Base-by-base conservation (phyloP, 176 grass and related monocot species). In the Ampelocalamus luodianensis region DNA sequence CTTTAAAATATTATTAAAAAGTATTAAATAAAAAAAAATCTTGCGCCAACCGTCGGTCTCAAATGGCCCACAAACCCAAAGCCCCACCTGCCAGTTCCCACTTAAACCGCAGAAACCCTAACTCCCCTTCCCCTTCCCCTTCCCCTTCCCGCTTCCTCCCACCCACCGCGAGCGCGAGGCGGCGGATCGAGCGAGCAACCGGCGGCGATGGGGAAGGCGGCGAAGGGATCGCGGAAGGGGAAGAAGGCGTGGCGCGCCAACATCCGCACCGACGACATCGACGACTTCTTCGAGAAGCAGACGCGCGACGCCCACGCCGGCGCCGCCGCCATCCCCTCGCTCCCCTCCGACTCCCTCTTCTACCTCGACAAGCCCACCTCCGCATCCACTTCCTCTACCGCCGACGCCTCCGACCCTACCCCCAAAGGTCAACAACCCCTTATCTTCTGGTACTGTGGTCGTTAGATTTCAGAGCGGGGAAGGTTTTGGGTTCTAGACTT, bases 241-340 rank as follows among this genome's bases (percentile, higher is more conserved):
- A 98, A 98, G 91, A 98, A 98, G 91, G 96, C 93, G 18, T 98
- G 96, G 96, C 89, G 96, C 20, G 63, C 93, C 55, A 98, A 99
- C 88, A 99, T 99, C 89, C 34, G 79, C 68, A 94, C 95, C 5
- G 89, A 92, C 51, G 92, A 97, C 87, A 91, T 95, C 82, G 89
- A 95, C 7, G 92, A 93, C 4, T 97, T 93, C 82, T 90, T 86
- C 83, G 89, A 97, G 89, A 93, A 95, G 85, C 81, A 88, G 86
- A 97, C 87, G 20, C 91, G 82, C 39, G 90, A 97, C 15, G 64
- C 86, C 11, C 90, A 90, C 79, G 86, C 82, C 18, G 94, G 94
- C 68, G 84, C 90, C 86, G 75, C 58, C 74, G 71, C 73, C 44
- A 85, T 94, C 83, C 86, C 90, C 2, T 76, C 90, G 20, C 65